phyloP scores from a whole-genome alignment of 306 rosid species.

The Begonia peltatifolia region DNA sequence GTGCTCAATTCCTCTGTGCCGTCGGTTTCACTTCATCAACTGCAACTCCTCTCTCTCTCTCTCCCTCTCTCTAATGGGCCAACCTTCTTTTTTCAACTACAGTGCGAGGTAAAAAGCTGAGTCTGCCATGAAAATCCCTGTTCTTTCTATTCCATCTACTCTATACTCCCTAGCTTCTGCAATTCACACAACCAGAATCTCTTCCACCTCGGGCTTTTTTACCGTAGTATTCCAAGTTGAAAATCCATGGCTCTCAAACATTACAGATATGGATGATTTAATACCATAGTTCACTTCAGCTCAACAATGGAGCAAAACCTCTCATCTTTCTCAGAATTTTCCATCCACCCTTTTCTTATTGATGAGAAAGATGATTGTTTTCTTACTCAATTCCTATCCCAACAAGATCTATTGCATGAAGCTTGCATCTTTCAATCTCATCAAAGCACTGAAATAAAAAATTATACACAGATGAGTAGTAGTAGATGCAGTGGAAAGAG shows the following conservation, averaged over 20 bases:
- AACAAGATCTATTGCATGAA: slow-evolving; percentile 16
- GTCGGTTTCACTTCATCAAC: neutral
- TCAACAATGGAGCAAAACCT: too few species aligned
- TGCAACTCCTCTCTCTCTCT: neutral
- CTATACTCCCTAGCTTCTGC: neutral
- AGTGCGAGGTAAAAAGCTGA: neutral
- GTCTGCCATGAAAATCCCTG: neutral
- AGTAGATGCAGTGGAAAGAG: too few species aligned
- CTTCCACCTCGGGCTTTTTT: neutral
- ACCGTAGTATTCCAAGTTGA: neutral
- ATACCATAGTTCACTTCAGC: too few species aligned
- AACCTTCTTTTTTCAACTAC: neutral
- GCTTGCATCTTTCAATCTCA: neutral
- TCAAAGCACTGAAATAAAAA: neutral
- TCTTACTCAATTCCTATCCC: slow-evolving; percentile 16
- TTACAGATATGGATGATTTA: neutral
- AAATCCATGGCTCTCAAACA: neutral
- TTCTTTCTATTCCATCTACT: neutral
- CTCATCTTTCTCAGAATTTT: too few species aligned
- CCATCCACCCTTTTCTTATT: too few species aligned
- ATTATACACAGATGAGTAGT: neutral
- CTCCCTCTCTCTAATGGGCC: neutral
- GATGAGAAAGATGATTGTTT: slow-evolving; percentile 2
- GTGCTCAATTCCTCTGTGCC: neutral
- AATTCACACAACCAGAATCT: neutral